Base-by-base conservation (phyloP, 331 rosid genomes). In the Arachis monticola region DNA sequence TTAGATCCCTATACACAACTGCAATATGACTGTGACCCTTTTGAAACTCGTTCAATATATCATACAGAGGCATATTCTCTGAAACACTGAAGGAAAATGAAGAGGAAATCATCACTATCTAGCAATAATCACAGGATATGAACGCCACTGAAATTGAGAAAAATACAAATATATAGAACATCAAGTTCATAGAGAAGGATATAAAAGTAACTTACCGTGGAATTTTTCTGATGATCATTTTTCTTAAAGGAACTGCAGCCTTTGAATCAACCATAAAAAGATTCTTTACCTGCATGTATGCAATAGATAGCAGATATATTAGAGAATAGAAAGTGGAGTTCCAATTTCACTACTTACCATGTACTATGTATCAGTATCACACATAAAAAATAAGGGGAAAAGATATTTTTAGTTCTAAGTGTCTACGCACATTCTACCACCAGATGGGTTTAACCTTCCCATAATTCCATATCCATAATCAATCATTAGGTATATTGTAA, bases 11-110 rank as follows among this genome's bases (percentile, higher is more conserved):
- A 78, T 87, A 90, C 64, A 92, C 97, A 77, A 94, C 97, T 64
- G 99, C 99, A 82, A 94, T 94, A 85, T 94, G 99, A 80, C 99
- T 94, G 85, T 94, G 99, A 58, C 97, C 99, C 83, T 94, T 94
- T 78, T 94, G 99, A 79, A 94, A 94, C 85, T 94, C 97, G 69
- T 94, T 94, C 64, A 94, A 84, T 71, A 94, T 92, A 79, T 94
- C 99, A 83, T 94, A 94, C 41, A 94, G 82, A 72, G 99, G 99
- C 96, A 94, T 90, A 81, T 88, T 86, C 82, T 94, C 99, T 10
- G 96, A 86, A 86, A 94, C 97, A 84, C 97, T 94, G 90, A 70
- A 82, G 22, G 53, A 38, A 38, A 38, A 81, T 42, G 78, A 61
- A 72, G 69, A 57, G 60, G 62, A 79, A 69, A 42, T 67, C 59